Percentiles rank a stretch among this genome's conserved stretches.
phyloP scores from a whole-genome alignment of 2,329 filamentous ascomycete genomes.

The Trichothecium roseum region DNA sequence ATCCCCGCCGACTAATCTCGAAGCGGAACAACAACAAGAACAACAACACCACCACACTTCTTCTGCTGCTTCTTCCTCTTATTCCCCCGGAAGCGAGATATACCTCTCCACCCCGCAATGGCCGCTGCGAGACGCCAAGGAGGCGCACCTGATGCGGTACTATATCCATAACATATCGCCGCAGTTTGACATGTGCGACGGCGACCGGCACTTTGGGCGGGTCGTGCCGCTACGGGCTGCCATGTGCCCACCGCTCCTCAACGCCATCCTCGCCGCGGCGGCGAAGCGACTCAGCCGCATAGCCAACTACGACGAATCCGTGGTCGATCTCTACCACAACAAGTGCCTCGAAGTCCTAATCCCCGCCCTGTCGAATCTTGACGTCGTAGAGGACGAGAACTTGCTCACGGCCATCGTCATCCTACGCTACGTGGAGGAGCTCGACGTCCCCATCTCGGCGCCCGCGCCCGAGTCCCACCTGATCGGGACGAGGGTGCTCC shows the following conservation, averaged over 20 bases:
- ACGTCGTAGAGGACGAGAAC: constrained; percentile 34
- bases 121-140: no score
- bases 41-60: no score
- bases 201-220: constrained; percentile 35
- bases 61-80: no score
- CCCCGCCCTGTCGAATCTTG: constrained; percentile 30
- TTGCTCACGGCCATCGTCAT: constrained; percentile 46
- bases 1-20: no score
- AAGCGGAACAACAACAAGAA: no score
- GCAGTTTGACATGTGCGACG: constrained; percentile 33
- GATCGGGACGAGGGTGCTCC: constrained; percentile 16
- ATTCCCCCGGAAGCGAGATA: no score
- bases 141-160: no score
- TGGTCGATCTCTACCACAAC: constrained; percentile 41
- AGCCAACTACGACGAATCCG: constrained; percentile 33
- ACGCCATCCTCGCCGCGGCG: constrained; percentile 46
- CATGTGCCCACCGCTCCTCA: constrained; percentile 39
- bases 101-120: no score
- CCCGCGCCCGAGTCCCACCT: constrained; percentile 19
- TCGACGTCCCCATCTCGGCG: no score
- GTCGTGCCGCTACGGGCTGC: constrained; percentile 42
- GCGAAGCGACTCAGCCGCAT: constrained; percentile 38
- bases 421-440: constrained; percentile 45
- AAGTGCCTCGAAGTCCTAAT: constrained; percentile 40
- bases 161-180: no score